A percentile compares a stretch with the other conserved stretches of the same genome.
phyloP scores from a whole-genome alignment of 768 basidiomycete species.

The Tricholoma sp. region DNA sequence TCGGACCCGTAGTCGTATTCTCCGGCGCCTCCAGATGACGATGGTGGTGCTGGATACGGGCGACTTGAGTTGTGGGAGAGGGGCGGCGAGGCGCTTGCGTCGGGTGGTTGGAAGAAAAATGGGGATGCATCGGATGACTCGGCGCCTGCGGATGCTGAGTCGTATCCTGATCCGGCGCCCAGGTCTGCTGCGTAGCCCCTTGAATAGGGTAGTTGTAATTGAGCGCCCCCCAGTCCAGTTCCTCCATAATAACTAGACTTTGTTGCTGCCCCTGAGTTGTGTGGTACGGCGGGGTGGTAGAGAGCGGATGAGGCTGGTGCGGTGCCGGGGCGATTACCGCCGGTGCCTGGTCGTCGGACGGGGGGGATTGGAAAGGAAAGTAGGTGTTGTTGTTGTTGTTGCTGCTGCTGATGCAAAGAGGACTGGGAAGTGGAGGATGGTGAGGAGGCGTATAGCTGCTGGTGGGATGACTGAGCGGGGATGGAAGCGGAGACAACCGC shows the following conservation, averaged over 20 bases:
- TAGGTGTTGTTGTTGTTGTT: constrained; percentile 6
- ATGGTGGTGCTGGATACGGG: constrained; percentile 3
- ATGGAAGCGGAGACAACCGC: constrained; percentile 43
- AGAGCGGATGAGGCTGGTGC: constrained; percentile 4
- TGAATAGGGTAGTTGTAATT: constrained; percentile 35
- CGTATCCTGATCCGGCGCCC: constrained; percentile 11
- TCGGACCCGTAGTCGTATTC: constrained; percentile 69
- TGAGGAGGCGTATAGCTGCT: constrained; percentile 6
- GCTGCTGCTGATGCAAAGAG: not conserved
- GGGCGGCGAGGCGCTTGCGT: constrained; percentile 25
- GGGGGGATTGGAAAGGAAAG: not conserved
- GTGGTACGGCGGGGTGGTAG: constrained; percentile 3
- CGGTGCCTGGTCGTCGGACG: not conserved
- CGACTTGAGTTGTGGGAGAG: constrained; percentile 27
- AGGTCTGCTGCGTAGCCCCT: constrained; percentile 23
- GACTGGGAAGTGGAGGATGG: constrained; percentile 3
- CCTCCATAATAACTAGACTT: constrained; percentile 3
- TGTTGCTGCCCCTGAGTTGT: constrained; percentile 1
- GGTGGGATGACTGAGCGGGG: constrained; percentile 37
- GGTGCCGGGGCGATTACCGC: constrained; percentile 1
- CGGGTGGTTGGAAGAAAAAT: constrained; percentile 74
- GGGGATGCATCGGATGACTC: constrained; percentile 48
- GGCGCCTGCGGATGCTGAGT: constrained; percentile 7
- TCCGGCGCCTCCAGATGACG: constrained; percentile 1
- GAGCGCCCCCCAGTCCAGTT: not conserved